Base-by-base conservation (phyloP, 495 filamentous ascomycete genomes). In the Entonaema liquescens region DNA sequence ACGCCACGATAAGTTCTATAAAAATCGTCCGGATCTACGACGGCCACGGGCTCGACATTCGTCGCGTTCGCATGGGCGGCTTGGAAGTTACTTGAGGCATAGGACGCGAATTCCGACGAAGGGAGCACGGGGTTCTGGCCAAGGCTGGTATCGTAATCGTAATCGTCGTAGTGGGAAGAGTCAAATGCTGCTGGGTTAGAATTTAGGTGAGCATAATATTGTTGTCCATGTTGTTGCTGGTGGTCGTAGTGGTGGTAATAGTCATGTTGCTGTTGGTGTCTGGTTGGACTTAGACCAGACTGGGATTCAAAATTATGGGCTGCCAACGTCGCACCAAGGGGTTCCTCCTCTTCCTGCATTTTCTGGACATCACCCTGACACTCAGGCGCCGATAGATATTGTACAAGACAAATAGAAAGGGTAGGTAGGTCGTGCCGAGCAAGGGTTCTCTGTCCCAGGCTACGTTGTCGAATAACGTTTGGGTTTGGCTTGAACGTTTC, bases 1-100 rank as follows among this genome's bases (percentile, higher is more conserved):
- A 72, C 67, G 53, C 77, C 77, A 59, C 76, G 80, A 68, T 83
- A 83, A 72, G 78, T 81, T 69, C 81, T 79, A 74, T 88, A 87
- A 72, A 85, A 88, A 59, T 86, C 79, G 80, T 82, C 84, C 36
- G 84, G 84, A 62, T 85, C 77, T 73, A 77, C 68, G 65, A 73
- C 65, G 55, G 73, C 73, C 68, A 76, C 67, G 66, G 74, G 70
- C 66, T 79, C 79, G 75, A 77, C 73, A 76, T 52, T 73, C 58
- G 70, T 65, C 65, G 78, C 74, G 67, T 78, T 78, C 70, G 78
- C 73, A 74, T 79, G 64, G 63, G 72, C 75, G 71, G 80, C 76
- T 67, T 82, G 68, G 19, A 72, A 73, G 70, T 80, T 80, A 44
- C 76, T 71, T 28, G 81, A 74, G 62, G 78, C 78, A 80, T 78